Evolutionary conservation across 2,329 filamentous ascomycete genomes (phyloP).

Genomic region (Penicillium brevicompactum): DNA sequence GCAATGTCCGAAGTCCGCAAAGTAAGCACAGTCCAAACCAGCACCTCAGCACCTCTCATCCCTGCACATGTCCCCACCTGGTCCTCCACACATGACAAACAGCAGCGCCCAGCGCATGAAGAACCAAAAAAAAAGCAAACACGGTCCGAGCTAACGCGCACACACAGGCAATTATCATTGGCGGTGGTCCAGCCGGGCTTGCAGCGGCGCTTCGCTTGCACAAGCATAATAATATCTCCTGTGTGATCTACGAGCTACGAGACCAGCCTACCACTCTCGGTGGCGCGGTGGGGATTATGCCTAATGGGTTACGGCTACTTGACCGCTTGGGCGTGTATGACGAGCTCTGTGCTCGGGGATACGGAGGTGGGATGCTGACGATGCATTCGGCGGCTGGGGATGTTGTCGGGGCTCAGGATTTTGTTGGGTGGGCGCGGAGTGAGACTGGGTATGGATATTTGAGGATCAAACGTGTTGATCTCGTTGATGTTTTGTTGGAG

Average conservation of each 20-base stretch:
- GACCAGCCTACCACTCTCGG: conserved; percentile 33
- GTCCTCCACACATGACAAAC: not conserved
- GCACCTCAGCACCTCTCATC: not conserved
- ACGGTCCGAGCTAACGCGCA: not conserved
- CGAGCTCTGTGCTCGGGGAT: conserved; percentile 20
- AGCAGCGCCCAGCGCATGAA: not conserved
- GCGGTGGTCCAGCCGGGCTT: conserved; percentile 18
- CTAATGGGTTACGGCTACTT: conserved; percentile 34
- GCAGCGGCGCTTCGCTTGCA: conserved; percentile 15
- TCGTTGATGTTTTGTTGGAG: conserved; percentile 30
- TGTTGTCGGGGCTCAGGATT: conserved; percentile 20
- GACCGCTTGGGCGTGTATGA: conserved; percentile 29
- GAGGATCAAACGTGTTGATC: conserved; percentile 32
- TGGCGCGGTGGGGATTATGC: conserved; percentile 30
- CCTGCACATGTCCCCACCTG: not conserved
- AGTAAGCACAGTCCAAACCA: conserved; percentile 4
- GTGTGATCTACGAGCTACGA: conserved; percentile 33
- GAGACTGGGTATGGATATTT: conserved; percentile 34
- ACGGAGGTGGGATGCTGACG: conserved; percentile 17
- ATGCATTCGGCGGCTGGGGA: conserved; percentile 26
- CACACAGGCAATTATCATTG: conserved; percentile 18
- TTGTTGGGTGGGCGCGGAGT: conserved; percentile 16
- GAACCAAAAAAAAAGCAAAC: conserved; percentile 5
- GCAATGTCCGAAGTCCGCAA: conserved; percentile 5
- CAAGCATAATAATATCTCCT: conserved; percentile 19